Base-by-base conservation (phyloP, 441 rosid species). In the Adansonia gregorii region DNA sequence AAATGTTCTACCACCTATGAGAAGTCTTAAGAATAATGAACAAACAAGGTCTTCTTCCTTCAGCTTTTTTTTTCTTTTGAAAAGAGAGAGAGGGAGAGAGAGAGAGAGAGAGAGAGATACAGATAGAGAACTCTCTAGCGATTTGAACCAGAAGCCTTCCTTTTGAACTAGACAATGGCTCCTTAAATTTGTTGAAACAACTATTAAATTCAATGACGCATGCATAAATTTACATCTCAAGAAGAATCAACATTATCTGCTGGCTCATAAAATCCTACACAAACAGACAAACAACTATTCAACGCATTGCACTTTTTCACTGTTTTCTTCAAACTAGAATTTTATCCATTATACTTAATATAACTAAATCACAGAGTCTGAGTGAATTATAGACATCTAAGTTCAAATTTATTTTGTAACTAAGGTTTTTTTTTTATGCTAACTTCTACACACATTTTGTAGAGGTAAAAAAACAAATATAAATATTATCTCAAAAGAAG, bases 91-190 rank as follows among this genome's bases (percentile, higher is more conserved):
- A 61, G 43, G 0, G 43, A 35, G 41, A 35, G 41, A 35, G 43
- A 1, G 8, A 11, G 41, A 61, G 41, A 61, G 66, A 61, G 43
- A 39, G 43, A 39, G 43, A 1, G 35, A 27, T 0, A 27, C 35
- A 27, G 35, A 27, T 27, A 27, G 35, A 66, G 14, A 17, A 2
- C 12, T 43, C 54, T 67, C 14, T 17, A 67, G 45, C 31, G 17
- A 67, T 31, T 35, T 64, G 52, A 17, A 67, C 54, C 72, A 67
- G 48, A 71, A 52, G 58, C 73, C 58, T 69, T 14, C 58, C 6
- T 7, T 22, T 8, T 58, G 63, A 3, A 58, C 31, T 58, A 19
- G 63, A 58, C 63, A 58, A 19, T 58, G 63, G 24, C 63, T 27
- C 43, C 73, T 48, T 49, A 22, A 49, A 49, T 69, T 68, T 48